Evolutionary conservation across 306 rosid genomes (phyloP), one percentile per base, ranked within the genome.

Genomic region (Malus orientalis): DNA sequence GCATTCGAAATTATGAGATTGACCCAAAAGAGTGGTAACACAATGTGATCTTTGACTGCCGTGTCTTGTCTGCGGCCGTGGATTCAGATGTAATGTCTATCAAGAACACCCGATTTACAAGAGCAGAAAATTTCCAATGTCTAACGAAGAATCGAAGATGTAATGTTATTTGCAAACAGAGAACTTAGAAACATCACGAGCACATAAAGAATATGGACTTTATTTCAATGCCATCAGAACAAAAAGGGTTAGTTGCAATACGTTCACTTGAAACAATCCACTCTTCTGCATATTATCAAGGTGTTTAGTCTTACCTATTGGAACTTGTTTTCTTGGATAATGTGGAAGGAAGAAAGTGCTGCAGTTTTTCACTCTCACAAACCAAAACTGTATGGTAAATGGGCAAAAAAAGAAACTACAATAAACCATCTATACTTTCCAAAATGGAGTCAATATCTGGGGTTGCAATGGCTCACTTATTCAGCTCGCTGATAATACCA

Each of bases 401-500:
- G 19, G n/a, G 64, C 69, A 71, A 60, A 75, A 49, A 33, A 33
- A 33, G 6, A 47, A 45, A 65, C 54, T n/a, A 44, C 89, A 86
- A 91, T 73, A 81, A 86, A 78, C 82, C 84, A 71, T 74, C 74
- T 20, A 89, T 53, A 23, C 78, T 74, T 8, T 78, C 83, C 67
- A 92, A 32, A 32, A 91, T 61, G 59, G 88, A 86, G 74, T 85
- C 92, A 20, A 89, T 22, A 47, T 92, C 90, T 3, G 97, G 97
- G 64, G 91, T 87, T 79, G 89, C 13, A 32, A 86, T 68, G 73
- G 77, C 93, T 51, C 85, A 91, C 81, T 89, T 88, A 73, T 69
- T 84, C 75, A 91, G 86, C 85, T 92, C 96, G 32, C 92, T 93
- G 45, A 94, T 58, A 14, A 75, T 18, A 73, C 92, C 85, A 74